A percentile compares a stretch with the other conserved stretches of the same genome.
These are phyloP conservation scores for Wallacemonas collosoma DNA, from an alignment of 208 protist genomes.

Conservation along the genomic window DNA sequence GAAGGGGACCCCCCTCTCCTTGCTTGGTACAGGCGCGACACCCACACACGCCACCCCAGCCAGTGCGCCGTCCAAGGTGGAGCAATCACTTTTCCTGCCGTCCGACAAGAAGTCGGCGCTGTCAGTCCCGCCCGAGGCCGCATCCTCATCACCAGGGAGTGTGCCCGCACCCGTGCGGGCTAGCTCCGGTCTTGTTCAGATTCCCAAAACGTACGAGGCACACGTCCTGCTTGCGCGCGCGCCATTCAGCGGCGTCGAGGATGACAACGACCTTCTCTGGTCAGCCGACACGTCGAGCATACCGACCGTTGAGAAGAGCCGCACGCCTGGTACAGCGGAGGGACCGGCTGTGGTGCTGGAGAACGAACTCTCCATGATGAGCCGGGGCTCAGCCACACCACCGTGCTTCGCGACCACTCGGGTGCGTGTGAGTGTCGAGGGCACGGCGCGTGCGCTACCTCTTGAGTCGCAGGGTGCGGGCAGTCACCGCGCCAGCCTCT, in stretches of 20 bases:
- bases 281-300: not conserved
- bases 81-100: slow-evolving; percentile 3
- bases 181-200: not conserved
- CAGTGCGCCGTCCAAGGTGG: slow-evolving; percentile 11
- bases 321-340: too few species aligned
- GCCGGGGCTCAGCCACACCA: not conserved
- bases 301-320: not conserved
- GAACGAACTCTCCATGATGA: slow-evolving; percentile 6
- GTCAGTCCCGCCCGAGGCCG: not conserved
- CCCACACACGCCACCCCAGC: not conserved
- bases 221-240: slow-evolving; percentile 10
- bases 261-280: slow-evolving; percentile 18
- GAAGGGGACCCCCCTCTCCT: slow-evolving; percentile 5
- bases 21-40: not conserved
- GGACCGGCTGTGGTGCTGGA: not conserved
- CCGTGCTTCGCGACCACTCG: slow-evolving; percentile 14
- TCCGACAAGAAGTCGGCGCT: not conserved
- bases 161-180: not conserved
- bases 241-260: slow-evolving; percentile 10
- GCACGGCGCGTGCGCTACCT: not conserved
- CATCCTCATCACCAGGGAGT: too few species aligned
- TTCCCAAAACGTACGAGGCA: slow-evolving; percentile 6
- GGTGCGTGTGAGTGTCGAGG: not conserved
- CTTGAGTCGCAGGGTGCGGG: not conserved
- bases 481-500: not conserved